These are phyloP conservation scores for Malassezia restricta DNA, from an alignment of 1,284 basidiomycete species.

Conservation along the genomic window DNA sequence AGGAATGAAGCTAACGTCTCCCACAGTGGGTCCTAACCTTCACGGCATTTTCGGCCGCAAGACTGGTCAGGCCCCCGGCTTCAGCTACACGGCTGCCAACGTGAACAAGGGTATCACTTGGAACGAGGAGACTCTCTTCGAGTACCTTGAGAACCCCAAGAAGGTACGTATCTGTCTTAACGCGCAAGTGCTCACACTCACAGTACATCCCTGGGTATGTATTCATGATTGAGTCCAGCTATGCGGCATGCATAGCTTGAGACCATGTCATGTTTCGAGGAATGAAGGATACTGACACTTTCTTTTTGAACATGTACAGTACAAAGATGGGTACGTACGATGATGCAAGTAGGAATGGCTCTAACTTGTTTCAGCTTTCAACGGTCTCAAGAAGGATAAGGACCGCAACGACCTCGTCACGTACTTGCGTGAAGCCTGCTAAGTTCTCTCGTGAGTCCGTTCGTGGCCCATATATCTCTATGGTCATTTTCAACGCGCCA, in stretches of 20 bases:
- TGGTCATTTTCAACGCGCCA: background rate
- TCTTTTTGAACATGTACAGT: background rate
- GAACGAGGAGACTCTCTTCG: conserved; percentile 72
- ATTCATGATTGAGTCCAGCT: background rate
- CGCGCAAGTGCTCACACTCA: background rate
- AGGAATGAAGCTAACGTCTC: conserved; percentile 4
- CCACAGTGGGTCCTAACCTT: conserved; percentile 76
- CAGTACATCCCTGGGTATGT: conserved; percentile 49
- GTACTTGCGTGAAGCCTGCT: conserved; percentile 25
- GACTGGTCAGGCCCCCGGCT: conserved; percentile 73
- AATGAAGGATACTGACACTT: no score
- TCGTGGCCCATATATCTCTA: background rate
- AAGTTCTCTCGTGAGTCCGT: conserved; percentile 1
- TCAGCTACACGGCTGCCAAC: conserved; percentile 89
- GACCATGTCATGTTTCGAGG: no score
- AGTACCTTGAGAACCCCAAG: conserved; percentile 85
- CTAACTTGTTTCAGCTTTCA: conserved; percentile 19
- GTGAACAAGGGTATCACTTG: conserved; percentile 86
- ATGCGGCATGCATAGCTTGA: no score
- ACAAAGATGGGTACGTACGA: conserved; percentile 16
- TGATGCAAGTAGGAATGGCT: background rate
- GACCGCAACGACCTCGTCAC: conserved; percentile 44
- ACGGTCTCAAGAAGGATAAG: conserved; percentile 43
- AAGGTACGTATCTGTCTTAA: conserved; percentile 48
- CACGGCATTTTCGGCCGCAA: conserved; percentile 79